These are phyloP conservation scores for Starmerella apis DNA, from an alignment of 805 yeast species.

Conservation along the genomic window DNA sequence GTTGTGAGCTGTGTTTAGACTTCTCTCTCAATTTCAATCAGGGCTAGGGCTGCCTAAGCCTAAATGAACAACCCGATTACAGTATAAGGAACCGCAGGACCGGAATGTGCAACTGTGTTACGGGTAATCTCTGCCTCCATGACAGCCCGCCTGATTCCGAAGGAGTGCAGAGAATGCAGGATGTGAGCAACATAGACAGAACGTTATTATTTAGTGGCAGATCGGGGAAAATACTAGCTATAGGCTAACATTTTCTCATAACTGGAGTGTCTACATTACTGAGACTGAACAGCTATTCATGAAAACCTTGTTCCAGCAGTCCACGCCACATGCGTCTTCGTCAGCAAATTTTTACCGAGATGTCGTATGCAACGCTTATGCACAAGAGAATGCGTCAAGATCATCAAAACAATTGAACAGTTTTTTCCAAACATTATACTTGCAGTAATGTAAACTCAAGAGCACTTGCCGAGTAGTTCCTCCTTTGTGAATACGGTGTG, in stretches of 20 bases:
- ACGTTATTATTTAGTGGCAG: too few relatives aligned
- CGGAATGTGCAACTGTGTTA: conserved; percentile 2
- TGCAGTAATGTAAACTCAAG: background rate
- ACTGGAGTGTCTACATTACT: too few relatives aligned
- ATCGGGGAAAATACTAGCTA: too few relatives aligned
- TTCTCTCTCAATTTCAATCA: background rate
- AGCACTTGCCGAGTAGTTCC: too few relatives aligned
- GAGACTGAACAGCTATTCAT: too few relatives aligned
- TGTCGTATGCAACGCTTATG: background rate
- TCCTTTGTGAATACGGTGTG: too few relatives aligned
- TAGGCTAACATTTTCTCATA: too few relatives aligned
- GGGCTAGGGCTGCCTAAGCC: background rate
- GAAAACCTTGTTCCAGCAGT: background rate
- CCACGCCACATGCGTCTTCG: background rate
- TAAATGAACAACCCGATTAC: background rate
- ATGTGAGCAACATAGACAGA: too few relatives aligned
- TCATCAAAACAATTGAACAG: background rate
- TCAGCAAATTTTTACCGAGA: conserved; percentile 1
- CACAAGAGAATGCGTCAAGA: background rate
- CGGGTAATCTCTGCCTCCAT: too few relatives aligned
- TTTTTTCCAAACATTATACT: too few relatives aligned
- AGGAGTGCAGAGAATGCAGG: too few relatives aligned
- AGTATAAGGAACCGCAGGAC: background rate
- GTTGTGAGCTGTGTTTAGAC: background rate
- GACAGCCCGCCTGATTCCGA: too few relatives aligned